Evolutionary conservation across 202 grass and related monocot species (phyloP).

Genomic region (Digitaria exilis): DNA sequence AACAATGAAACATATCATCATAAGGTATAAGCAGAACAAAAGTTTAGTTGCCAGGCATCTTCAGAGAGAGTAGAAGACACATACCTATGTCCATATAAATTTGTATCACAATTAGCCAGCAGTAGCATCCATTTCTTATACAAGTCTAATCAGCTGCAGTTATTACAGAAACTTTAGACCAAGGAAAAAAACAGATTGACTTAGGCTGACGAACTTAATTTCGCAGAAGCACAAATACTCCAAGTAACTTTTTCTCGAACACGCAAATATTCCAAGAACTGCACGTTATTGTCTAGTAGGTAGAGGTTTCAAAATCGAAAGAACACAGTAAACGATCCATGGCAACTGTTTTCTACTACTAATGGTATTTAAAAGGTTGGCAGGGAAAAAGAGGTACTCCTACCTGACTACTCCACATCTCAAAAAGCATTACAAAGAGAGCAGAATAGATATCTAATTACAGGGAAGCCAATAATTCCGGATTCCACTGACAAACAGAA

Average conservation of each 20-base stretch:
- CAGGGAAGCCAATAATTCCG: neutral
- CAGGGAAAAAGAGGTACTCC: neutral
- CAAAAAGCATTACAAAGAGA: neutral
- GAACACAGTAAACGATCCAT: neutral
- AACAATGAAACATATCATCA: slow-evolving; percentile 18
- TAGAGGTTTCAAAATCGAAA: neutral
- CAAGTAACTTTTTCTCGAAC: too few species aligned
- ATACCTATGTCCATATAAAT: slow-evolving; percentile 71
- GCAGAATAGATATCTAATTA: neutral
- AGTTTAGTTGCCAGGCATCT: neutral
- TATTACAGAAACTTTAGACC: neutral
- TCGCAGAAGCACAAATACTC: neutral
- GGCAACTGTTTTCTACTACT: neutral
- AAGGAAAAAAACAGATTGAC: neutral
- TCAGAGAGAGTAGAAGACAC: neutral
- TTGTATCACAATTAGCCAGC: slow-evolving; percentile 62
- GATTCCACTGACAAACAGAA: neutral
- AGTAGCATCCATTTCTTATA: slow-evolving; percentile 68
- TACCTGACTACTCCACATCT: neutral
- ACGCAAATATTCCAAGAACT: neutral
- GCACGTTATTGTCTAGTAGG: neutral
- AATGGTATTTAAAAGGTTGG: neutral
- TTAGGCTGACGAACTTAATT: neutral
- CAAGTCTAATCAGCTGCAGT: slow-evolving; percentile 50
- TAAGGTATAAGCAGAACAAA: slow-evolving; percentile 9